Evolutionary conservation across 202 grass and related monocot species (phyloP).

Genomic region (Setaria viridis): DNA sequence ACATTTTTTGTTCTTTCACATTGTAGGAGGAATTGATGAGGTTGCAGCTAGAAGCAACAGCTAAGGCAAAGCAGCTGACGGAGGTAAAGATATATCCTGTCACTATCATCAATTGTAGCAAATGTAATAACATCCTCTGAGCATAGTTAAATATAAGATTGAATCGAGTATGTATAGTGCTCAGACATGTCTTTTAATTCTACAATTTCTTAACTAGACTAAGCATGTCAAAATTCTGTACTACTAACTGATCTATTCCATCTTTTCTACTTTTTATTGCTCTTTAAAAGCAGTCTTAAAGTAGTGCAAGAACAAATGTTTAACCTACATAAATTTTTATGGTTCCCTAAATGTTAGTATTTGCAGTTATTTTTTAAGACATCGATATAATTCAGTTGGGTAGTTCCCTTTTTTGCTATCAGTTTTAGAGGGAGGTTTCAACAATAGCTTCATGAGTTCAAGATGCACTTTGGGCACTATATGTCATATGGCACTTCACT

Average conservation of each 20-base stretch:
- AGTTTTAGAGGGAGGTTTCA: conserved; percentile 17
- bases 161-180: not conserved
- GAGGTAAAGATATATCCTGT: conserved; percentile 61
- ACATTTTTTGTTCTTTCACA: conserved; percentile 14
- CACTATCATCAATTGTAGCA: not conserved
- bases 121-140: not conserved
- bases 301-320: conserved; percentile 15
- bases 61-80: conserved; percentile 71
- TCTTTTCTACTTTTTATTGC: not conserved
- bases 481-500: conserved; percentile 23
- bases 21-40: conserved; percentile 90
- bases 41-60: conserved; percentile 75
- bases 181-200: not conserved
- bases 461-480: not conserved
- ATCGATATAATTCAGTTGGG: not conserved
- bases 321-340: not conserved
- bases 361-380: conserved; percentile 9
- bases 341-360: conserved; percentile 5
- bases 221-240: not conserved
- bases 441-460: conserved; percentile 24
- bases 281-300: not conserved
- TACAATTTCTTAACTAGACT: conserved; percentile 15
- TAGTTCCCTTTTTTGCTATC: not conserved
- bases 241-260: conserved; percentile 16
- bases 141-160: not conserved